A percentile compares a stretch with the other conserved stretches of the same genome.
Conservation (phyloP, 208 protist genomes). For the Acanthamoeba lenticulata region DNA sequence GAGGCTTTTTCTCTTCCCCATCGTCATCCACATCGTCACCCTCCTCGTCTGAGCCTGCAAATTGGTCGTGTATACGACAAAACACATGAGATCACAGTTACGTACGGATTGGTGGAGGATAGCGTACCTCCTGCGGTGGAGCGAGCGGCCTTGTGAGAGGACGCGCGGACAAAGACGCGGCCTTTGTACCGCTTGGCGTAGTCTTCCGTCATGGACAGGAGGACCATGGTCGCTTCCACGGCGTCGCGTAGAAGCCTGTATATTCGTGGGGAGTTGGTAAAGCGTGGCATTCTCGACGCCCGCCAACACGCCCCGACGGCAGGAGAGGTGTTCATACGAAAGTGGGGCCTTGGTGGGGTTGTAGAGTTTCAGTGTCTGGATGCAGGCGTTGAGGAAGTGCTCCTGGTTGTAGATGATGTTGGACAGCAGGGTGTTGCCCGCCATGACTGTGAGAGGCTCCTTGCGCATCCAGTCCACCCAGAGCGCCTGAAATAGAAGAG, state of each 20-base stretch:
- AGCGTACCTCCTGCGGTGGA: background rate
- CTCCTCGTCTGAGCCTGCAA: slow-evolving; percentile 32
- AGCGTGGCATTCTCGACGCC: background rate
- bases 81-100: background rate
- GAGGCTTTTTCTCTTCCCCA: background rate
- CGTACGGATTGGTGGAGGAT: background rate
- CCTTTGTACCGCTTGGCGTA: slow-evolving; percentile 52
- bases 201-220: slow-evolving; percentile 57
- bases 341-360: slow-evolving; percentile 17
- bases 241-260: background rate
- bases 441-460: slow-evolving; percentile 6
- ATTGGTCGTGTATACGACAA: background rate
- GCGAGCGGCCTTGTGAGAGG: background rate
- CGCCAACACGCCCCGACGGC: background rate
- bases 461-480: slow-evolving; percentile 12
- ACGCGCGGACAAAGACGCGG: background rate
- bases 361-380: slow-evolving; percentile 22
- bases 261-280: background rate
- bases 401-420: slow-evolving; percentile 66
- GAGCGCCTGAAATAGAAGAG: background rate
- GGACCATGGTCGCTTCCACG: background rate
- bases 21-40: background rate
- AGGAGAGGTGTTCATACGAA: background rate
- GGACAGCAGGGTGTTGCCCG: slow-evolving; percentile 35
- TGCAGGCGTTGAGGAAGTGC: slow-evolving; percentile 5